Base-by-base conservation (phyloP, 1,139 yeast genomes). In the Zygosaccharomyces sapae region DNA sequence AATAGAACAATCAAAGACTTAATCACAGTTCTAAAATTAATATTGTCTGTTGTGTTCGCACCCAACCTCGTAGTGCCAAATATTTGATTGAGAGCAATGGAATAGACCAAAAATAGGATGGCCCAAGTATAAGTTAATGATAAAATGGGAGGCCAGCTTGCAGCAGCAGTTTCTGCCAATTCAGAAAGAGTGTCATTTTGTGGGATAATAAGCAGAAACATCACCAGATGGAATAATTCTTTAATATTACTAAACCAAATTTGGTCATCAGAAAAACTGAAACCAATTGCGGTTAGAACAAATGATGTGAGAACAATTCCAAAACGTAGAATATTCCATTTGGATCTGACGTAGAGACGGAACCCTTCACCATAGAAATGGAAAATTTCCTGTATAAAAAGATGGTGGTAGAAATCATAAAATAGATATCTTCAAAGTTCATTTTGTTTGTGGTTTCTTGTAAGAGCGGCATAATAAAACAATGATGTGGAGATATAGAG, bases 41-140 rank as follows among this genome's bases (percentile, higher is more conserved):
- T 63, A 55, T 83, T 83, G 10, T 76, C 81, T 0, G 82, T 69
- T 0, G 95, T 87, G 58, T 86, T 80, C 0, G 81, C 76, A 0
- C 97, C 97, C 6, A 86, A 63, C 58, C 82, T 80, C 0, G 97
- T 88, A 45, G 88, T 67, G 0, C 98, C 97, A 69, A 92, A 92
- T 27, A 88, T 79, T 66, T 92, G 97, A 61, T 89, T 92, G 71
- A 89, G 68, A 0, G 96, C 97, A 67, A 92, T 88, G 1, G 96
- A 96, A 71, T 79, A 90, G 1, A 86, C 89, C 59, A 92, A 65
- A 61, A 86, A 92, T 49, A 90, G 67, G 34, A 88, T 81, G 22
- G 80, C 73, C 97, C 97, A 92, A 0, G 97, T 88, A 58, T 84
- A 82, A 19, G 86, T 67, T 58, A 92, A 73, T 19, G 94, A 80